A percentile compares a stretch with the other conserved stretches of the same genome.
Conservation (phyloP, 495 filamentous ascomycete genomes). For the Neurospora sp. region DNA sequence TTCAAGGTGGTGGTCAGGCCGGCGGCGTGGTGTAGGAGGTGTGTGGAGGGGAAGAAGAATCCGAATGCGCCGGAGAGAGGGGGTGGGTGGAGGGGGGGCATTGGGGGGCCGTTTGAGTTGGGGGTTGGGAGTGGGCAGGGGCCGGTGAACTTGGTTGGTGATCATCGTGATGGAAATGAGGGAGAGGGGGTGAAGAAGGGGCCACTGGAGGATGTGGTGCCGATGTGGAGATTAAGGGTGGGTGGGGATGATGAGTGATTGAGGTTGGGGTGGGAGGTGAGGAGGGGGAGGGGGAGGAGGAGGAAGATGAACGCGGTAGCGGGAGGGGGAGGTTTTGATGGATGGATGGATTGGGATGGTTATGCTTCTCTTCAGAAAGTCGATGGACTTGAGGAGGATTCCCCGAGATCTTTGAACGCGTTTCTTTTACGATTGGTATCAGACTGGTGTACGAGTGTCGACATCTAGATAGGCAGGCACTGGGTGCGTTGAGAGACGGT, state of each 20-base stretch:
- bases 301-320: not conserved
- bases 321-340: not conserved
- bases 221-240: not conserved
- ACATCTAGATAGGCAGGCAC: not conserved
- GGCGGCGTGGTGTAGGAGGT: slow-evolving; percentile 5
- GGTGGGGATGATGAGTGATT: not conserved
- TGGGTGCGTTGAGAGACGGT: not conserved
- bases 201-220: not conserved
- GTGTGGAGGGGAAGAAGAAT: slow-evolving; percentile 5
- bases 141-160: not conserved
- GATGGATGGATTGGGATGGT: not conserved
- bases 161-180: no score
- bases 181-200: not conserved
- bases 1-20: slow-evolving; percentile 5
- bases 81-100: not conserved
- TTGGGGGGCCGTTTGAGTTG: not conserved
- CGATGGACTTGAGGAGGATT: not conserved
- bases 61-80: not conserved
- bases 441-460: not conserved
- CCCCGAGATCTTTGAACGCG: not conserved
- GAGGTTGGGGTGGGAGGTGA: not conserved
- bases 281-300: not conserved
- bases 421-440: not conserved
- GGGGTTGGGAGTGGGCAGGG: not conserved
- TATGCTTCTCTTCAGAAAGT: not conserved